Conservation (phyloP, 2,329 filamentous ascomycete species). For the Fusarium anguioides region DNA sequence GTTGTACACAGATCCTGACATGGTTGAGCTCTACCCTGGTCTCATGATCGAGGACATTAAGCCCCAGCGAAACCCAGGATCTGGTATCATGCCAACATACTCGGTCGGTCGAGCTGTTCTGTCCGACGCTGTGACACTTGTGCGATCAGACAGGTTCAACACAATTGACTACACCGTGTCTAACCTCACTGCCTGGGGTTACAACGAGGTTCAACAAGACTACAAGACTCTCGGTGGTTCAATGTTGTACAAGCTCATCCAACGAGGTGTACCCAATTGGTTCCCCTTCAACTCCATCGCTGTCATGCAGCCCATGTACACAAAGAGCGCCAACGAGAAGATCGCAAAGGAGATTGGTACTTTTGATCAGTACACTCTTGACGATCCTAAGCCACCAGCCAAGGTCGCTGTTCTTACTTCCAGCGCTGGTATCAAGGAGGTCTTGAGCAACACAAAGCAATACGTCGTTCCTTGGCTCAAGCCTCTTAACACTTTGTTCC, state of each 20-base stretch:
- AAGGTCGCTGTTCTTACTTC: constrained; percentile 45
- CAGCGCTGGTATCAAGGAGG: constrained; percentile 46
- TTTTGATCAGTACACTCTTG: constrained; percentile 46
- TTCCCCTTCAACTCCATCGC: constrained; percentile 57
- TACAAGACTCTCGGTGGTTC: constrained; percentile 55
- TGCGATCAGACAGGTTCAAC: constrained; percentile 69
- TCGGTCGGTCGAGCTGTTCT: constrained; percentile 67
- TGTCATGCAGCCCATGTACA: constrained; percentile 60
- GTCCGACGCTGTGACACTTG: constrained; percentile 68
- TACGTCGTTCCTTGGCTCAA: constrained; percentile 51
- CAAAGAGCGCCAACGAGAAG: constrained; percentile 53
- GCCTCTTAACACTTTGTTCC: constrained; percentile 49
- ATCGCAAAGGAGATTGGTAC: constrained; percentile 55
- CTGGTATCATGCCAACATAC: constrained; percentile 53
- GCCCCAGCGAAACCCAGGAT: constrained; percentile 61
- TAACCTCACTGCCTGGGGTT: constrained; percentile 58
- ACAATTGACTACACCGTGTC: constrained; percentile 60
- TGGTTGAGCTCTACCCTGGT: constrained; percentile 77
- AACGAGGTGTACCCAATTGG: constrained; percentile 57
- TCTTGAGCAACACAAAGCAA: constrained; percentile 47
- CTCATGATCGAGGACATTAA: constrained; percentile 71
- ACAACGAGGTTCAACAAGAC: constrained; percentile 48
- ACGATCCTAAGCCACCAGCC: constrained; percentile 51
- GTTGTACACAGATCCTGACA: constrained; percentile 72
- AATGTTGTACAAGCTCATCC: constrained; percentile 59